Evolutionary conservation across 129 eudicot genomes (phyloP).

Genomic region (Flaveria trinervia): DNA sequence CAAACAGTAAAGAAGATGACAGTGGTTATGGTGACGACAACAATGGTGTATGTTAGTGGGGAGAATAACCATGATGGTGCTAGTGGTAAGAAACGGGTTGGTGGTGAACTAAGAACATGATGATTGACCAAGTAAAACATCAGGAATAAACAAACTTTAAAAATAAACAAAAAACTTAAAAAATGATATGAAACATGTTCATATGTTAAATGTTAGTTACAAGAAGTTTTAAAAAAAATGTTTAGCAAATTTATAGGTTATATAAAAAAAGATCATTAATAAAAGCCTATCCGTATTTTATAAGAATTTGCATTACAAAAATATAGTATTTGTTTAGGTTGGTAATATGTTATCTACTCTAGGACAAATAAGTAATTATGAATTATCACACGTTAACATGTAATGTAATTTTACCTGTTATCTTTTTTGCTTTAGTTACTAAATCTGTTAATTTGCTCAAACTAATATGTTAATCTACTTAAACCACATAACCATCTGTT

Average conservation of each 20-base stretch:
- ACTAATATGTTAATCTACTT: no score
- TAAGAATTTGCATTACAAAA: neutral
- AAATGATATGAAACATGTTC: no score
- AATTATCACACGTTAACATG: neutral
- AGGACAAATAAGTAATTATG: neutral
- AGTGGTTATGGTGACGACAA: no score
- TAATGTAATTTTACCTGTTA: neutral
- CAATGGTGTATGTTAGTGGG: no score
- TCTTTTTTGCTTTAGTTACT: no score
- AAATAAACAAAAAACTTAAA: no score
- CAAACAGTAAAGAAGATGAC: no score
- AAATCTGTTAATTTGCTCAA: no score
- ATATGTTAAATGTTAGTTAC: neutral
- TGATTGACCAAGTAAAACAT: neutral
- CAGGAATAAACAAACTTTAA: neutral
- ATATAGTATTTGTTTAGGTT: neutral
- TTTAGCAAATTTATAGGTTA: no score
- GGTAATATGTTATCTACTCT: neutral
- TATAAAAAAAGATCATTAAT: no score
- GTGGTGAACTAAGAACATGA: neutral
- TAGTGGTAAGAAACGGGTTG: neutral
- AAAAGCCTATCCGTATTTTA: neutral
- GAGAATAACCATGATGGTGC: neutral
- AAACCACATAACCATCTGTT: no score
- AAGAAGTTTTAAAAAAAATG: neutral